A percentile compares a stretch with the other conserved stretches of the same genome.
Conservation (phyloP, 78 protist genomes). For the Guillardia theta region DNA sequence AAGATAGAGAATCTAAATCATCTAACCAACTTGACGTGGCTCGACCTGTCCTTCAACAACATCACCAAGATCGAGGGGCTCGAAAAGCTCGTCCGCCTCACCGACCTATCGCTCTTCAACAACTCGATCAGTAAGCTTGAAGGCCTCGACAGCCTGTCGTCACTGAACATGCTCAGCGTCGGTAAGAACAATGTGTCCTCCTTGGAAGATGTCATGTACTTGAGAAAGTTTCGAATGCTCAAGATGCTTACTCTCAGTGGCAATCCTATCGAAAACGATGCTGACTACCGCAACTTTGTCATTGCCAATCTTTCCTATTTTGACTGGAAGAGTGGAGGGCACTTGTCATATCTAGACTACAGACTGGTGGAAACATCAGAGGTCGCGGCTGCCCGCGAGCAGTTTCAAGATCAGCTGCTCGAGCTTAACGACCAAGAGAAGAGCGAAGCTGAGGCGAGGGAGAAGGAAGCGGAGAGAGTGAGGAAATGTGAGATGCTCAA, state of each 20-base stretch:
- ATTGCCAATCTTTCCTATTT: neutral
- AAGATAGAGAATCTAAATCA: constrained; percentile 42
- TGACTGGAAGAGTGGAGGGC: neutral
- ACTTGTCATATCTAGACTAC: neutral
- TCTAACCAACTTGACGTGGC: constrained; percentile 42
- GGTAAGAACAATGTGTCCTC: constrained; percentile 45
- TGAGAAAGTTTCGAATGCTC: constrained; percentile 5
- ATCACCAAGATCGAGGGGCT: constrained; percentile 56
- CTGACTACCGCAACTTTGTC: neutral
- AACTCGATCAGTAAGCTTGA: constrained; percentile 40
- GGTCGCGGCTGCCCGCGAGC: too few species aligned
- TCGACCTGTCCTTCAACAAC: constrained; percentile 63
- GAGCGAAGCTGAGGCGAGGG: too few species aligned
- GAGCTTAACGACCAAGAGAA: too few species aligned
- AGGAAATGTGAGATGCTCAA: too few species aligned
- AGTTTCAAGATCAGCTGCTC: too few species aligned
- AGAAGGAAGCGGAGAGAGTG: too few species aligned
- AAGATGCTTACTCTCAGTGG: neutral
- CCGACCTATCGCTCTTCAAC: constrained; percentile 43
- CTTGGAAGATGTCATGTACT: constrained; percentile 8
- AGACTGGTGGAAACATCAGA: constrained; percentile 22
- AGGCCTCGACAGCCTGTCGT: constrained; percentile 3
- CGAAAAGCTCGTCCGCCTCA: constrained; percentile 39
- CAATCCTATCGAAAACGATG: neutral
- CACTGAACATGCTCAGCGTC: constrained; percentile 25